Conservation (phyloP, 2,329 filamentous ascomycete genomes). For the Cercospora sp. region DNA sequence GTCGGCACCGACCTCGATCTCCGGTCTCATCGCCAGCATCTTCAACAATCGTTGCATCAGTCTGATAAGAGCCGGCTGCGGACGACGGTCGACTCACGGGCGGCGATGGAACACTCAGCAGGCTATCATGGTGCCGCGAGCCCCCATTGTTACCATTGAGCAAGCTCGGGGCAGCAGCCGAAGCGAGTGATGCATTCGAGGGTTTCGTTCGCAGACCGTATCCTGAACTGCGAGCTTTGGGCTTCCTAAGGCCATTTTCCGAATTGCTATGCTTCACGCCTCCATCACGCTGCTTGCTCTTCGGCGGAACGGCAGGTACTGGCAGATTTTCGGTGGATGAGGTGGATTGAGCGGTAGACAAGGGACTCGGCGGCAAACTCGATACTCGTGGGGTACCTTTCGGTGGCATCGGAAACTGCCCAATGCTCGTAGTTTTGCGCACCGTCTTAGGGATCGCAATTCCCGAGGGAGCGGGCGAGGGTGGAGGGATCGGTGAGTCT, state of each 20-base stretch:
- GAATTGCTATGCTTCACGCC: constrained; percentile 38
- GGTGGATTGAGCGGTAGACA: constrained; percentile 48
- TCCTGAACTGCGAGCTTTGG: constrained; percentile 36
- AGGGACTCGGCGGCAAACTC: constrained; percentile 62
- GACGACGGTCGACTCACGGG: constrained; percentile 89
- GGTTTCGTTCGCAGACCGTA: constrained; percentile 52
- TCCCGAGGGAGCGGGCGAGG: constrained; percentile 17
- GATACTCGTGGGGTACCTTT: constrained; percentile 59
- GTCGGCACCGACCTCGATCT: constrained; percentile 49
- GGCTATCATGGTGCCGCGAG: constrained; percentile 69
- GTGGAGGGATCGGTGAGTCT: constrained; percentile 18
- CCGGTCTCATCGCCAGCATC: constrained; percentile 63
- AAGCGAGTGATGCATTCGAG: constrained; percentile 32
- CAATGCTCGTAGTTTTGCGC: constrained; percentile 88
- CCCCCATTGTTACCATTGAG: constrained; percentile 70
- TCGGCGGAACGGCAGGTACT: constrained; percentile 35
- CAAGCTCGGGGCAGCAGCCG: constrained; percentile 63
- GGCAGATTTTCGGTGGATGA: constrained; percentile 39
- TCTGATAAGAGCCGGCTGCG: constrained; percentile 87
- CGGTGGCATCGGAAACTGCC: constrained; percentile 88
- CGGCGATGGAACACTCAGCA: constrained; percentile 76
- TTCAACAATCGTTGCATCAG: constrained; percentile 85
- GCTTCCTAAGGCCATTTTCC: constrained; percentile 34
- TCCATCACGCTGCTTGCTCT: constrained; percentile 31
- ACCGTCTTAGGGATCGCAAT: constrained; percentile 59